Evolutionary conservation across 257 asterid species (phyloP).

Genomic region (Salvia hispanica): DNA sequence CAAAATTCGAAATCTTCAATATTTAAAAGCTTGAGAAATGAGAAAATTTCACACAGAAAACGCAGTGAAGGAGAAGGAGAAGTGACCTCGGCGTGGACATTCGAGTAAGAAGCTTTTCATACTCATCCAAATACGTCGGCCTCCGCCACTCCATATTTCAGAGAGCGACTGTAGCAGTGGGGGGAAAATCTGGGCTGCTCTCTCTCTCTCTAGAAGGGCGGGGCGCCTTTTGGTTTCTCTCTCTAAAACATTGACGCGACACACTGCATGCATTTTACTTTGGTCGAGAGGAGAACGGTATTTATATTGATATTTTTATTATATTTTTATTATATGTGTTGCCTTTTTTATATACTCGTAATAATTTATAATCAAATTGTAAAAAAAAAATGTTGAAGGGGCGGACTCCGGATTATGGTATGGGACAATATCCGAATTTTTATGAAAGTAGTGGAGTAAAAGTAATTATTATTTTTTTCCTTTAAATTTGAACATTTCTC

Average conservation of each 20-base stretch:
- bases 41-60: background rate
- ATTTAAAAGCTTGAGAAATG: background rate
- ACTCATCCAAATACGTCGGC: conserved; percentile 79
- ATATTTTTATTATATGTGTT: background rate
- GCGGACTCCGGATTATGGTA: conserved; percentile 8
- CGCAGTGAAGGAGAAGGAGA: background rate
- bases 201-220: conserved; percentile 34
- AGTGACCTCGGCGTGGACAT: conserved; percentile 92
- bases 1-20: background rate
- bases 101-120: conserved; percentile 81
- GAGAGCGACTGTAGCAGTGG: background rate
- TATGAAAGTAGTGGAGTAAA: too few relatives aligned
- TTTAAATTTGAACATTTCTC: conserved; percentile 15
- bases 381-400: conserved; percentile 10
- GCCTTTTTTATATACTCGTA: background rate
- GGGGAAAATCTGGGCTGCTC: background rate
- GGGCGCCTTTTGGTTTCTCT: conserved; percentile 30
- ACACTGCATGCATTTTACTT: conserved; percentile 32
- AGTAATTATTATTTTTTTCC: background rate
- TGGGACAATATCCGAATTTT: conserved; percentile 3
- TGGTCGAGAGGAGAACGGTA: conserved; percentile 26
- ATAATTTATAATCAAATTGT: too few relatives aligned
- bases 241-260: conserved; percentile 35
- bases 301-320: conserved; percentile 17
- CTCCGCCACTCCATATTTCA: conserved; percentile 56